Evolutionary conservation across 2,329 filamentous ascomycete genomes (phyloP), one percentile per base, ranked within the genome.

Genomic region (Phyllosticta citrichinensis): DNA sequence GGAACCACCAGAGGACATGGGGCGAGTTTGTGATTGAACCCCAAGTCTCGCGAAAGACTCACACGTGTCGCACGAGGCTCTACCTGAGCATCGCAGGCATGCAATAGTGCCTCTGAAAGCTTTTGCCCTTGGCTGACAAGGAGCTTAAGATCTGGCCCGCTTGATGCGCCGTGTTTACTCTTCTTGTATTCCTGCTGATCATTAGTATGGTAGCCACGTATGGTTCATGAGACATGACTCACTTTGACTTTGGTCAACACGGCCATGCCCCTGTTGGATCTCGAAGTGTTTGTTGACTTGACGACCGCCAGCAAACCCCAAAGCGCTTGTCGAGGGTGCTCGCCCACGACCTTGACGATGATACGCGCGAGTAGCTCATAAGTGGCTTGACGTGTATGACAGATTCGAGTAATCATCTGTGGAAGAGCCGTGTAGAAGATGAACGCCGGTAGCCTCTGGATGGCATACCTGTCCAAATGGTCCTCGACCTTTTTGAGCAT

Each of bases 401-500:
- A 89, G 68, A 99, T 97, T 33, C 94, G 87, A n/a, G 93, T 94
- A 61, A 99, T 89, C 64, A 99, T 88, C 74, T 99, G 94, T 5
- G 94, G 89, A 52, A 99, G 79, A 5, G 93, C 85, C 1, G 87
- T 88, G 70, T 91, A 93, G 73, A 91, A 91, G 33, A 91, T 83
- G 68, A 88, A 92, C 1, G 87, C 83, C 2, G 89, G 88, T 63
- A 92, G 79, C 5, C 85, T 81, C 22, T 80, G 74, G 19, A 62
- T 63, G 47, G 93, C 82, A 71, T 96, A 91, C 74, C 93, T 95
- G 71, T 86, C 84, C 64, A 97, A 77, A 65, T 92, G 87, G 22
- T 79, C 77, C 73, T 96, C 88, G 62, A 94, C 80, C 5, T 82
- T 78, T 40, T 83, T 81, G 9, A 96, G 80, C 61, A 88, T 22